Evolutionary conservation across 2,329 filamentous ascomycete genomes (phyloP).

Genomic region (Pseudocercospora crystallina): DNA sequence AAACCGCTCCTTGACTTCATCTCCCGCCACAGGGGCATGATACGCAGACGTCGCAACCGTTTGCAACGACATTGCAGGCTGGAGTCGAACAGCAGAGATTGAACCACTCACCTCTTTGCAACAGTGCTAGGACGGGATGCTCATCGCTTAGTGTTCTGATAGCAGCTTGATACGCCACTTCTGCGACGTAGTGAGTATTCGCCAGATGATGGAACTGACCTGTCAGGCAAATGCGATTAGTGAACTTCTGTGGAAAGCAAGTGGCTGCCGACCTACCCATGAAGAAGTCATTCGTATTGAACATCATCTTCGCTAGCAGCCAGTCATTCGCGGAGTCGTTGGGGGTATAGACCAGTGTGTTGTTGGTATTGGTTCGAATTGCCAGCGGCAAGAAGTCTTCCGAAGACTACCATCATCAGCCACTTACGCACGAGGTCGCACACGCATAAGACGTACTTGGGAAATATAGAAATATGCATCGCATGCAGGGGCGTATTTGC

Average conservation of each 20-base stretch:
- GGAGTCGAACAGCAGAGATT: background rate
- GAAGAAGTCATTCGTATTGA: constrained; percentile 51
- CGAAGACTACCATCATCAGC: too few species aligned
- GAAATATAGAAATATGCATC: constrained; percentile 52
- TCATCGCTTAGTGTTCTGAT: constrained; percentile 47
- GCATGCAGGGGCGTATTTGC: constrained; percentile 43
- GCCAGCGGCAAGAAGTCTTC: constrained; percentile 51
- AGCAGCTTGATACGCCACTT: constrained; percentile 48
- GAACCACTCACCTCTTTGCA: too few species aligned
- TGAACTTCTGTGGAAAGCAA: too few species aligned
- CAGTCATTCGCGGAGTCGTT: constrained; percentile 48
- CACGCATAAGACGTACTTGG: too few species aligned
- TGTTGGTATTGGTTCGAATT: constrained; percentile 48
- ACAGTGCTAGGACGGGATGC: constrained; percentile 46
- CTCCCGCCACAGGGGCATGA: too few species aligned
- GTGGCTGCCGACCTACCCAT: too few species aligned
- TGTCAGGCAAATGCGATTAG: too few species aligned
- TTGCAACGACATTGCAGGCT: too few species aligned
- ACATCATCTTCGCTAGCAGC: constrained; percentile 53
- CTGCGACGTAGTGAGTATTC: constrained; percentile 45
- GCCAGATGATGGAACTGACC: constrained; percentile 47
- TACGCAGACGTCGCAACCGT: too few species aligned
- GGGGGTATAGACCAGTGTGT: constrained; percentile 49
- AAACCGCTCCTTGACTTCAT: too few species aligned
- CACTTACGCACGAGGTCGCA: too few species aligned